phyloP scores from a whole-genome alignment of 192 early-diverging fungal species.

The Coemansia sp. region DNA sequence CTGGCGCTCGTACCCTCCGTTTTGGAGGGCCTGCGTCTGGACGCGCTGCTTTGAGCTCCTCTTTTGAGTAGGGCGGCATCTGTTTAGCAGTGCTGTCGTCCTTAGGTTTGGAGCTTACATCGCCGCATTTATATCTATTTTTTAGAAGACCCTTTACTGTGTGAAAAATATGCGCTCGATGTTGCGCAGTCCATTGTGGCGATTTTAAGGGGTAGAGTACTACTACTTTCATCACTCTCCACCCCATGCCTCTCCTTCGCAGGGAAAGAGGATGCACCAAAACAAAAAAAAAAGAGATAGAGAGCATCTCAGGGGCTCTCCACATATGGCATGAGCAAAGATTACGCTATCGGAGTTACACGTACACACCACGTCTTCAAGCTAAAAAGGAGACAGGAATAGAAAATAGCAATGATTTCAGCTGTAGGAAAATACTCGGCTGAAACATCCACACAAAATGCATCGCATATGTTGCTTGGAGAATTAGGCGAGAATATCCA shows the following conservation, averaged over 20 bases:
- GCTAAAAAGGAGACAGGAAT: not conserved
- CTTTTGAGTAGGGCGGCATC: conserved; percentile 50
- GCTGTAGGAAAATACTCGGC: not conserved
- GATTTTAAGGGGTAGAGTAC: not conserved
- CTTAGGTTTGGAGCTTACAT: conserved; percentile 56
- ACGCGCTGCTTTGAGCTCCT: conserved; percentile 47
- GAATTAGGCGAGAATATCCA: not conserved
- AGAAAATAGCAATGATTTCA: not conserved
- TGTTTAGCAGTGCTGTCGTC: conserved; percentile 30
- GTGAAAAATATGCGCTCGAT: not conserved
- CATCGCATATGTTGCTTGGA: not conserved
- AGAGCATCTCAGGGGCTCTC: not conserved
- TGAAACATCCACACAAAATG: not conserved
- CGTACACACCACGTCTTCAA: no score
- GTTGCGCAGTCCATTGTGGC: not conserved
- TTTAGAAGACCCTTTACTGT: not conserved
- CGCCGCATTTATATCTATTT: not conserved
- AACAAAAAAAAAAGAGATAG: not conserved
- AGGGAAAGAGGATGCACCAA: not conserved
- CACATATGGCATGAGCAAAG: not conserved
- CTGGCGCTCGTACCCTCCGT: conserved; percentile 37
- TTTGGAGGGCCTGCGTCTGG: conserved; percentile 38
- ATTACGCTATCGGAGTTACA: not conserved
- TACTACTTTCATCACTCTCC: not conserved
- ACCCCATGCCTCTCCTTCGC: no score